These are phyloP conservation scores for Monascus ruber DNA, from an alignment of 2,329 filamentous ascomycete genomes.

Conservation along the genomic window DNA sequence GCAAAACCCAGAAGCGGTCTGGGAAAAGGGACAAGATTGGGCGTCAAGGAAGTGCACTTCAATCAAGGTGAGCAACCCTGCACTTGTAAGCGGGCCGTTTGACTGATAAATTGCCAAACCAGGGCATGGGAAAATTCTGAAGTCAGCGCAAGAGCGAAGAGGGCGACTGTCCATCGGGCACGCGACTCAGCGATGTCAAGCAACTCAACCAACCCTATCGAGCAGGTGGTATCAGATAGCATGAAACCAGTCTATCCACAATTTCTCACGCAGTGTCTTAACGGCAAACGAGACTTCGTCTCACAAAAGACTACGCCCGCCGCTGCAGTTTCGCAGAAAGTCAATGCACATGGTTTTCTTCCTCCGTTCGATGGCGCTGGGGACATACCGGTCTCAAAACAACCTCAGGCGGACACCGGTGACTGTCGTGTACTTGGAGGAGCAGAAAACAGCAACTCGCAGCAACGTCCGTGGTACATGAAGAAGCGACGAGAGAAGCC, in stretches of 20 bases:
- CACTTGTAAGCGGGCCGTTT: no score
- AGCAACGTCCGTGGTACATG: slow-evolving; percentile 3
- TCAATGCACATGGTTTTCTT: slow-evolving; percentile 19
- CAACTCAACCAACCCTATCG: neutral
- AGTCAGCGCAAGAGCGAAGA: slow-evolving; percentile 3
- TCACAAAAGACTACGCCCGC: slow-evolving; percentile 15
- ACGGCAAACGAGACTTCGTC: slow-evolving; percentile 7
- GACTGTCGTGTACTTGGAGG: neutral
- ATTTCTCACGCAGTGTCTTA: slow-evolving; percentile 12
- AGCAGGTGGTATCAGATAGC: neutral
- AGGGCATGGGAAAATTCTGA: neutral
- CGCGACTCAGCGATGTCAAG: neutral
- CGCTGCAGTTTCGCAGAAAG: slow-evolving; percentile 15
- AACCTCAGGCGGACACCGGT: neutral
- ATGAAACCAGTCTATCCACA: slow-evolving; percentile 6
- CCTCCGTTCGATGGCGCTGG: slow-evolving; percentile 19
- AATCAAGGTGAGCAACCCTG: no score
- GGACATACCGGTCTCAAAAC: slow-evolving; percentile 5
- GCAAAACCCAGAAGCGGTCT: no score
- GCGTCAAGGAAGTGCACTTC: no score
- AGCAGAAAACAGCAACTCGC: neutral
- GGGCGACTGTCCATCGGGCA: neutral
- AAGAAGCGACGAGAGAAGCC: slow-evolving; percentile 7
- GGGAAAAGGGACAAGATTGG: no score
- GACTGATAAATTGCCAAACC: no score